These are phyloP conservation scores for Ceratobasidium theobromae DNA, from an alignment of 1,284 basidiomycete genomes.

Conservation along the genomic window DNA sequence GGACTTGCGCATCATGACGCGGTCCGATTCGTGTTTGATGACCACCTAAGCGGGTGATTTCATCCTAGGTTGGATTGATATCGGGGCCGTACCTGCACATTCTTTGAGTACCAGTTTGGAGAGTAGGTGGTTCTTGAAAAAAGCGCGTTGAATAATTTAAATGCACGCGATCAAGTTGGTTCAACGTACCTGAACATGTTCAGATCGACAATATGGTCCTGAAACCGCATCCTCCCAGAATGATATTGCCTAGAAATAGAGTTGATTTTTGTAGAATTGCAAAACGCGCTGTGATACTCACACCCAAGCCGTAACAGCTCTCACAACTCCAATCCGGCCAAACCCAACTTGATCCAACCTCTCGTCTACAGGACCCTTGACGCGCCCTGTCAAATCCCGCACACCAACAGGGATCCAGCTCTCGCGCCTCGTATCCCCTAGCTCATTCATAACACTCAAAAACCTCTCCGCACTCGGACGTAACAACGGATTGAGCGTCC, in stretches of 20 bases:
- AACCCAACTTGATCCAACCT: background rate
- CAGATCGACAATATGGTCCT: no score
- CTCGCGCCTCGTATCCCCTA: background rate
- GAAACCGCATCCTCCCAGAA: no score
- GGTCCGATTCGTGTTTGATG: background rate
- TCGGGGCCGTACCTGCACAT: background rate
- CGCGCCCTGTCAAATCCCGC: background rate
- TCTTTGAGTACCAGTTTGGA: conserved; percentile 17
- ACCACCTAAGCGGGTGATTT: background rate
- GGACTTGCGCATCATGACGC: no score
- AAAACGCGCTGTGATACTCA: no score
- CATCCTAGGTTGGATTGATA: background rate
- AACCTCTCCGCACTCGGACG: conserved; percentile 7
- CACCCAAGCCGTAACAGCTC: no score
- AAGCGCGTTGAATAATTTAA: background rate
- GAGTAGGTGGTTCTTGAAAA: background rate
- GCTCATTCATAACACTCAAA: background rate
- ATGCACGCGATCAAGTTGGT: no score
- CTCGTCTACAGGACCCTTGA: no score
- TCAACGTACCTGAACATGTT: no score
- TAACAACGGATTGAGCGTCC: conserved; percentile 3
- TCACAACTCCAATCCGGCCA: background rate
- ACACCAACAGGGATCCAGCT: conserved; percentile 13
- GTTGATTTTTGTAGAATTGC: no score
- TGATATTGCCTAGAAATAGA: no score